Evolutionary conservation across 306 rosid genomes (phyloP), one percentile per base, ranked within the genome.

Genomic region (Spatholobus suberectus): DNA sequence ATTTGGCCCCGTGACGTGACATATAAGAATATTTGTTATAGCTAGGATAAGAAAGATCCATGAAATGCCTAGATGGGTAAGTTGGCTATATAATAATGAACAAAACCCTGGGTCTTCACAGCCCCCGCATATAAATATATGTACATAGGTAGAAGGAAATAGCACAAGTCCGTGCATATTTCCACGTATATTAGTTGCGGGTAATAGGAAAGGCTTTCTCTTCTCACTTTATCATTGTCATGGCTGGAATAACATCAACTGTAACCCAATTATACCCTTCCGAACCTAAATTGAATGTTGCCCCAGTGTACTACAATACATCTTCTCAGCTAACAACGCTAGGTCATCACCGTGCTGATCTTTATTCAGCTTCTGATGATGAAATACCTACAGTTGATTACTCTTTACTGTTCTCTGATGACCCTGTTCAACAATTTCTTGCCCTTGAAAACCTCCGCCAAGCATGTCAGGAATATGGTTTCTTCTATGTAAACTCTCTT

Each of bases 361-460:
- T 58, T 20, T 73, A 82, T 59, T 17, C 70, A 47, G 89, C 86
- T 76, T 62, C 4, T 41, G 77, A 86, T 70, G 83, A 83, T 70
- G 77, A 75, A 27, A 86, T 86, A 32, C 87, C 87, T 23, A 79
- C 89, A 0, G 32, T 86, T 80, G 85, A 86, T 76, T 83, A 83
- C 73, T 80, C 83, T 34, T 10, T 62, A 7, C 72, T 83, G 1
- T 80, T 86, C 32, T 79, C 81, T 52, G 5, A 80, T 63, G 80
- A 80, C 23, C 32, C 8, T 34, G 14, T 37, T 52, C 87, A 86
- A 27, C 49, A 47, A 63, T 41, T 49, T 57, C 10, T 32, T 5
- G 83, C 85, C 62, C 59, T 80, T 5, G 61, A 86, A 62, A 1
- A 38, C 52, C 89, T 86, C 1, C 52, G 77, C 6, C 76, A 63